phyloP scores from a whole-genome alignment of 371 early-diverging fungal genomes.

The Mucor racemosus region DNA sequence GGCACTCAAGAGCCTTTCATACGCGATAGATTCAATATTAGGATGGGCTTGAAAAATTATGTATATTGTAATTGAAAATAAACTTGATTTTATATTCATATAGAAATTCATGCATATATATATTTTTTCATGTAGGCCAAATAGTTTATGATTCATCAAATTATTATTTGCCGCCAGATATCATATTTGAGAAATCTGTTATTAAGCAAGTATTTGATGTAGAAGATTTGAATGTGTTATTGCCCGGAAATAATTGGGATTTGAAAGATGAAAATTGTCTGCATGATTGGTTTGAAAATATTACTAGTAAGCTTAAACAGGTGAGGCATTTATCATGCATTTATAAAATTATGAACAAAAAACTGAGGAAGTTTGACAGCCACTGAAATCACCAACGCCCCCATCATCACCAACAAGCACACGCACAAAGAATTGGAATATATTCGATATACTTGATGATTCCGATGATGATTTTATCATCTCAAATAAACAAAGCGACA shows the following conservation, averaged over 20 bases:
- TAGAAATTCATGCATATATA: neutral
- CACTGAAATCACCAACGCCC: neutral
- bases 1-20: neutral
- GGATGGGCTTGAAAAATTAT: neutral
- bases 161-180: constrained; percentile 13
- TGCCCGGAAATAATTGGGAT: constrained; percentile 7
- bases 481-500: neutral
- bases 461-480: neutral
- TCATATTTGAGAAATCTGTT: neutral
- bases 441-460: neutral
- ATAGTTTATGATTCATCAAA: constrained; percentile 9
- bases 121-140: constrained; percentile 8
- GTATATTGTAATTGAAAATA: neutral
- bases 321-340: neutral
- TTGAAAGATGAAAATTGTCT: constrained; percentile 10
- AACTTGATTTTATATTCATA: no score
- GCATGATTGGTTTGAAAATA: constrained; percentile 9
- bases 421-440: neutral
- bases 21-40: constrained; percentile 10
- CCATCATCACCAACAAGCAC: neutral
- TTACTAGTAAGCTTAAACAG: neutral
- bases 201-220: neutral
- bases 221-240: neutral
- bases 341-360: neutral
- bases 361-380: neutral